A percentile compares a stretch with the other conserved stretches of the same genome.
Evolutionary conservation across 2,329 filamentous ascomycete species (phyloP).

Genomic region (Claviceps sp.): DNA sequence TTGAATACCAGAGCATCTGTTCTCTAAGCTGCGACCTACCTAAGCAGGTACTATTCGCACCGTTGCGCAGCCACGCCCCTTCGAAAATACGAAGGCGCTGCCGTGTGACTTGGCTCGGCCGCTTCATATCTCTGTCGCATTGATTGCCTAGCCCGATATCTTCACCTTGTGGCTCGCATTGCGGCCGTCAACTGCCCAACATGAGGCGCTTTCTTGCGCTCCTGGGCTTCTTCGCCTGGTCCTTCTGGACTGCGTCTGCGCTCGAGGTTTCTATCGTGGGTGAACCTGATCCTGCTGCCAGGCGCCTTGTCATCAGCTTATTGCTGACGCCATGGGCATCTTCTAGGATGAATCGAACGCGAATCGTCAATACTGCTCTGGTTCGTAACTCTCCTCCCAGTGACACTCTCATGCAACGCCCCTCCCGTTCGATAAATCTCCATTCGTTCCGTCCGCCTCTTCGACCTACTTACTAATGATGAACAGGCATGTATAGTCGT

Average conservation of each 20-base stretch:
- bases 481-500: conserved; percentile 80
- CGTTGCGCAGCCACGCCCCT: too few species aligned
- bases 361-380: conserved; percentile 68
- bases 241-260: conserved; percentile 38
- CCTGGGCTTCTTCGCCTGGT: conserved; percentile 36
- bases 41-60: too few species aligned
- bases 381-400: conserved; percentile 20
- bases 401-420: too few species aligned
- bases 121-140: not conserved
- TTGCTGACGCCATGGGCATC: conserved; percentile 11
- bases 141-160: not conserved
- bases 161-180: not conserved
- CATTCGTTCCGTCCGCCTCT: conserved; percentile 5
- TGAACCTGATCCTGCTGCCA: not conserved
- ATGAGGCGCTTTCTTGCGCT: conserved; percentile 44
- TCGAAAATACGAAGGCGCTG: not conserved
- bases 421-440: not conserved
- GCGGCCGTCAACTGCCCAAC: conserved; percentile 11
- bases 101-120: not conserved
- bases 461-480: conserved; percentile 1
- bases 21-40: too few species aligned
- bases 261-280: conserved; percentile 40
- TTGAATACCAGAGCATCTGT: too few species aligned
- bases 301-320: too few species aligned
- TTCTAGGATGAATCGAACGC: conserved; percentile 59